These are phyloP conservation scores for Carnegiea gigantea DNA, from an alignment of 179 eudicot species.

Conservation along the genomic window DNA sequence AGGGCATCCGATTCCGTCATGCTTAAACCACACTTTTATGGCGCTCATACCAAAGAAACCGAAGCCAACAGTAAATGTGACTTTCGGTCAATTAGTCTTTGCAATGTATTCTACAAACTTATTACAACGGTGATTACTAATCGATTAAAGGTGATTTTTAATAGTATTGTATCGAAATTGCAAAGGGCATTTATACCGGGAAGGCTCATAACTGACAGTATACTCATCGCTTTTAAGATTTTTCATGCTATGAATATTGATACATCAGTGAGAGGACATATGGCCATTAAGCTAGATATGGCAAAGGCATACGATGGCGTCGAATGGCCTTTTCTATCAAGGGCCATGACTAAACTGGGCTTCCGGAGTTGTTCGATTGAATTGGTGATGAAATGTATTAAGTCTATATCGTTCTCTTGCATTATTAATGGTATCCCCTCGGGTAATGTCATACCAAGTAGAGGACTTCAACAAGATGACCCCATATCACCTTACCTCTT, in stretches of 20 bases:
- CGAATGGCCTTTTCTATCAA: too few species aligned
- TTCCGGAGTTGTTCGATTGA: too few species aligned
- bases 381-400: background rate
- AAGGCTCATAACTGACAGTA: background rate
- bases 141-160: too few species aligned
- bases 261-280: background rate
- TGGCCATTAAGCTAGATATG: too few species aligned
- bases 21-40: background rate
- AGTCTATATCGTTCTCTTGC: background rate
- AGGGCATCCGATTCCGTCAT: background rate
- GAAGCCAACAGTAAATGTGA: too few species aligned
- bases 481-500: background rate
- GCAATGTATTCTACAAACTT: too few species aligned
- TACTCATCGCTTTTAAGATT: background rate
- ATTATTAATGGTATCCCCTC: background rate
- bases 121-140: too few species aligned
- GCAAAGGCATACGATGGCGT: too few species aligned
- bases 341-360: too few species aligned
- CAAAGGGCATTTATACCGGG: too few species aligned
- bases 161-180: too few species aligned
- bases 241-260: background rate
- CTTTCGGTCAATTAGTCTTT: too few species aligned
- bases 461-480: background rate
- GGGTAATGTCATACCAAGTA: background rate
- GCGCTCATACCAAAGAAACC: background rate